Percentiles rank a stretch among this genome's conserved stretches.
These are phyloP conservation scores for Croton laevigatus DNA, from an alignment of 441 rosid species.

Conservation along the genomic window DNA sequence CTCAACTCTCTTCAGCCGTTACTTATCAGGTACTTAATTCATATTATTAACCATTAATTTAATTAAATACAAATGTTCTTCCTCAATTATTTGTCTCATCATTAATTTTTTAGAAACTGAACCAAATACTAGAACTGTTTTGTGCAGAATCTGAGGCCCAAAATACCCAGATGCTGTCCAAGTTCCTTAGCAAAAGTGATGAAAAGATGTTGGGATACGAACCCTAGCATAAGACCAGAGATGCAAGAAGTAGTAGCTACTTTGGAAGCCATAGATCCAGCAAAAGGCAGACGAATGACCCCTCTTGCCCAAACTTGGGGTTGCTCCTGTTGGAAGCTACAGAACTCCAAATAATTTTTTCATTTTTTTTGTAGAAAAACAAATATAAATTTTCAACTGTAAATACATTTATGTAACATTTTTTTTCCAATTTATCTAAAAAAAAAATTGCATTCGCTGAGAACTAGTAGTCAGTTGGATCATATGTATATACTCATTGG, in stretches of 20 bases:
- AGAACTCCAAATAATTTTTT: too few species aligned
- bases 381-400: too few species aligned
- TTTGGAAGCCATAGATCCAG: conserved; percentile 12
- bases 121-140: background rate
- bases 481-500: too few species aligned
- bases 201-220: conserved; percentile 10
- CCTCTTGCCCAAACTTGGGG: background rate
- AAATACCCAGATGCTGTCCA: conserved; percentile 15
- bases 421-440: too few species aligned
- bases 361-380: too few species aligned
- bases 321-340: too few species aligned
- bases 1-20: conserved; percentile 72
- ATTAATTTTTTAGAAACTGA: background rate
- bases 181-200: conserved; percentile 1
- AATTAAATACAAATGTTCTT: too few species aligned
- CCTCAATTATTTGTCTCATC: too few species aligned
- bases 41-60: too few species aligned
- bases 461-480: too few species aligned
- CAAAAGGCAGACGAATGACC: background rate
- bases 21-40: conserved; percentile 55
- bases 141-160: conserved; percentile 18
- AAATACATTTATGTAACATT: too few species aligned
- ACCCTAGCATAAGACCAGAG: conserved; percentile 12
- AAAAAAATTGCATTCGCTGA: too few species aligned
- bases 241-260: conserved; percentile 13